A percentile compares a stretch with the other conserved stretches of the same genome.
phyloP scores from a whole-genome alignment of 176 grass and related monocot species.

The Musa beccarii region DNA sequence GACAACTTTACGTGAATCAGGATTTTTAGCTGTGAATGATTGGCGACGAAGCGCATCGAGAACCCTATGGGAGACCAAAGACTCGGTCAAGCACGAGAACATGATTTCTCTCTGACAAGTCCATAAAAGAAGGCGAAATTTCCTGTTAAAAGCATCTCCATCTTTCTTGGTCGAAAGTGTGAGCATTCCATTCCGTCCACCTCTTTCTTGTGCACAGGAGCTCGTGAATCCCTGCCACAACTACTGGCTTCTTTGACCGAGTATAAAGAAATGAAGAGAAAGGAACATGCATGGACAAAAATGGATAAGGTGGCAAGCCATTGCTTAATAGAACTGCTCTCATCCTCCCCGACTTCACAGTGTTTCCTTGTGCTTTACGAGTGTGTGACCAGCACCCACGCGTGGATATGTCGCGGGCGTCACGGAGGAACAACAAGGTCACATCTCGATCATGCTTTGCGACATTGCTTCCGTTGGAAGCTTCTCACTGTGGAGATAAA shows the following conservation, averaged over 20 bases:
- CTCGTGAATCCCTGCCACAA: not conserved
- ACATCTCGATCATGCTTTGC: not conserved
- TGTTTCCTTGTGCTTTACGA: not conserved
- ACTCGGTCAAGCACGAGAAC: constrained; percentile 1
- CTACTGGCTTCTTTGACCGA: constrained; percentile 18
- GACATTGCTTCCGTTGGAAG: not conserved
- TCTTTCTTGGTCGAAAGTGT: constrained; percentile 5
- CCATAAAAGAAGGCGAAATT: not conserved
- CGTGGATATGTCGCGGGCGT: not conserved
- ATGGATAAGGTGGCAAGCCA: too few relatives aligned
- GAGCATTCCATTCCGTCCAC: not conserved
- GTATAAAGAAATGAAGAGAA: not conserved
- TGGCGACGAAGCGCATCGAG: too few relatives aligned
- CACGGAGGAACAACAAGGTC: not conserved
- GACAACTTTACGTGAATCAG: too few relatives aligned
- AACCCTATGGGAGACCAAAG: too few relatives aligned
- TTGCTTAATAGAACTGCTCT: not conserved
- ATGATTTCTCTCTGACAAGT: not conserved
- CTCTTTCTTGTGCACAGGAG: not conserved
- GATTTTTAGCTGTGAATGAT: too few relatives aligned
- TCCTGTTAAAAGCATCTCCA: not conserved
- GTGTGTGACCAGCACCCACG: not conserved
- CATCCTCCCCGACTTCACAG: not conserved
- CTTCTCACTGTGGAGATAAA: not conserved
- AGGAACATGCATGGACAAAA: not conserved